Evolutionary conservation across 202 grass and related monocot genomes (phyloP), one percentile per base, ranked within the genome.

Genomic region (Hordeum pubiflorum): DNA sequence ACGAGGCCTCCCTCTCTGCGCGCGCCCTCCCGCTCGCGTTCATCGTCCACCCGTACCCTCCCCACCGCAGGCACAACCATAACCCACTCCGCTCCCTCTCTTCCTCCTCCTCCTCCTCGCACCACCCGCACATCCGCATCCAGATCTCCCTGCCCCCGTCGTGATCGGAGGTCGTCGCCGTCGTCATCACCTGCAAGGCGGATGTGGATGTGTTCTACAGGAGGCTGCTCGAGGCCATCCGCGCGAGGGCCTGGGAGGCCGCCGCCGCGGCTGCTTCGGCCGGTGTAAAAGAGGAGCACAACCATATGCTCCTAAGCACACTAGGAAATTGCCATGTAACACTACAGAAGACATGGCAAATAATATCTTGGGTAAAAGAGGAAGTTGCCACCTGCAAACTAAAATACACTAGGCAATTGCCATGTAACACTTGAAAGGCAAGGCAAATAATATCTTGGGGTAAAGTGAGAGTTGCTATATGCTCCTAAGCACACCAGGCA

Each of bases 151-250:
- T 85, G 57, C 87, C 89, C 5, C 80, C 92, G 12, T 81, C 55
- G 63, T 83, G 80, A 60, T 95, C 96, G 64, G 85, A 91, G 71
- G 79, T 95, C 40, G 39, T 98, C 63, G 93, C 87, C 58, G 79
- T 98, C 73, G 95, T 95, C 14, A 66, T 95, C 63, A 87, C 92
- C 6, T 91, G 90, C 56, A 98, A 98, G 75, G 84, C 78, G 1
- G 92, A 98, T 37, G 92, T 90, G 13, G 96, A 98, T 66, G 80
- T 86, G 15, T 93, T 98, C 79, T 93, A 89, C 74, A 87, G 96
- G 77, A 84, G 88, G 86, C 77, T 98, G 24, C 48, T 99, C 70
- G 92, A 99, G 90, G 90, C 91, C 50, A 77, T 95, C 43, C 83
- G 88, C 14, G 71, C 92, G 56, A 92, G 87, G 85, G 83, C 72